Base-by-base conservation (phyloP, 2,329 filamentous ascomycete genomes). In the Scortechinia acanthostroma region DNA sequence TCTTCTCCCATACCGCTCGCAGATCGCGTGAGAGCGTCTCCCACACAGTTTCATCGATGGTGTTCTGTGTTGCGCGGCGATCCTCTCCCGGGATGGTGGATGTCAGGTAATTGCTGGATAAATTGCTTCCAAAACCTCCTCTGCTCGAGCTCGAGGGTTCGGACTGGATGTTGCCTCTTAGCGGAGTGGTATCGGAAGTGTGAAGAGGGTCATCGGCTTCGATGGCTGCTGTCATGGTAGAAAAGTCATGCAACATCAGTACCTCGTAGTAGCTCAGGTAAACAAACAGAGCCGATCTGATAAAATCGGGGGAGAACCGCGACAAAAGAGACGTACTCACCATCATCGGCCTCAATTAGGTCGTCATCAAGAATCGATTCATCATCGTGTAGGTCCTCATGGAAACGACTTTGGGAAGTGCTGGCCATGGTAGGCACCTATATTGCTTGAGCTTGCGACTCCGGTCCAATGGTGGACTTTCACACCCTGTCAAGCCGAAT, bases 1-100 rank as follows among this genome's bases (percentile, higher is more conserved):
- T 89, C 75, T 98, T 98, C 68, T 88, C 87, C 91, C 93, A 97
- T 25, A 97, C 89, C 21, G 90, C 93, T 4, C 91, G 68, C 52
- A 98, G 70, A 63, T 98, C 93, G 53, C 93, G 85, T 44, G 87
- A 88, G 49, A 98, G 73, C n/a, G 93, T 98, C 37, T 91, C 88
- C 93, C 93, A 98, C 33, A 98, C 93, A 2, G 83, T 84, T 69
- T 98, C 93, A 64, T 98, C 93, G 63, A 98, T 94, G 42, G 93
- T 98, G 68, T 94, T 95, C 52, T 85, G 82, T 4, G 90, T 80
- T 15, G 93, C 91, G 51, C 86, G 79, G 45, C 93, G 86, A 69
- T 98, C 93, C 65, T 97, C 91, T 53, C 93, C 93, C 2, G 86
- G 85, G 58, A 98, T 94, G 47, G 83, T 82, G 19, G 88, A 93